Evolutionary conservation across 1,139 yeast genomes (phyloP).

Genomic region (Geotrichum cucujoidarum): DNA sequence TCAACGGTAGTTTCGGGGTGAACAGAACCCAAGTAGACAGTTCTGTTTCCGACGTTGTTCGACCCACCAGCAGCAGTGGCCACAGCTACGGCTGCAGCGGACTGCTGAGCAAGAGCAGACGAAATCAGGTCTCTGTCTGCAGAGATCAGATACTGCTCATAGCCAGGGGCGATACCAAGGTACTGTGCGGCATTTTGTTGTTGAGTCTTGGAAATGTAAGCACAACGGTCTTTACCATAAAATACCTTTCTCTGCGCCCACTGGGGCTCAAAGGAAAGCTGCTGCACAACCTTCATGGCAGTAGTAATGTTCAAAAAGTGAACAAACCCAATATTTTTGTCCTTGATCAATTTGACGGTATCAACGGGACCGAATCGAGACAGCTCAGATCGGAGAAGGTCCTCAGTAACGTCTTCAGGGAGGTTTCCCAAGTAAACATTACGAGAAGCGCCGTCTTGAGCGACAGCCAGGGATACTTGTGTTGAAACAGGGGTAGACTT

Average conservation of each 20-base stretch:
- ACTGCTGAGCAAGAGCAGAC: slow-evolving; percentile 53
- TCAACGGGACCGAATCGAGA: slow-evolving; percentile 76
- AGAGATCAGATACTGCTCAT: slow-evolving; percentile 75
- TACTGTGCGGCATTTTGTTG: slow-evolving; percentile 97
- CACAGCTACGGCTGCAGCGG: slow-evolving; percentile 69
- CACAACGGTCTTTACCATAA: slow-evolving; percentile 87
- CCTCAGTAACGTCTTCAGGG: slow-evolving; percentile 54
- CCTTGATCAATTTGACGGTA: slow-evolving; percentile 65
- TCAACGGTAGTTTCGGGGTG: slow-evolving; percentile 83
- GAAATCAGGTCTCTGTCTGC: slow-evolving; percentile 64
- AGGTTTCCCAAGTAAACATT: slow-evolving; percentile 80
- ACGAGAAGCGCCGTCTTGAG: slow-evolving; percentile 85
- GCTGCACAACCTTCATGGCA: slow-evolving; percentile 76
- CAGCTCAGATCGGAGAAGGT: slow-evolving; percentile 60
- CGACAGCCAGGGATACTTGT: slow-evolving; percentile 68
- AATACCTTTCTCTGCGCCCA: slow-evolving; percentile 63
- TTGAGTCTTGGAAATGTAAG: slow-evolving; percentile 82
- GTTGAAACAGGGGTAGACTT: slow-evolving; percentile 61
- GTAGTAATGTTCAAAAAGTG: slow-evolving; percentile 77
- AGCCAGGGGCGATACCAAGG: slow-evolving; percentile 83
- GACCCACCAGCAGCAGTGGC: slow-evolving; percentile 76
- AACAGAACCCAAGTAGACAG: slow-evolving; percentile 83
- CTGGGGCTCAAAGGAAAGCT: slow-evolving; percentile 49
- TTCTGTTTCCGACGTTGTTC: slow-evolving; percentile 80
- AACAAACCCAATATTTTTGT: slow-evolving; percentile 72